Evolutionary conservation across 108 stramenopile genomes (phyloP).

Genomic region (Fistulifera pelliculosa): DNA sequence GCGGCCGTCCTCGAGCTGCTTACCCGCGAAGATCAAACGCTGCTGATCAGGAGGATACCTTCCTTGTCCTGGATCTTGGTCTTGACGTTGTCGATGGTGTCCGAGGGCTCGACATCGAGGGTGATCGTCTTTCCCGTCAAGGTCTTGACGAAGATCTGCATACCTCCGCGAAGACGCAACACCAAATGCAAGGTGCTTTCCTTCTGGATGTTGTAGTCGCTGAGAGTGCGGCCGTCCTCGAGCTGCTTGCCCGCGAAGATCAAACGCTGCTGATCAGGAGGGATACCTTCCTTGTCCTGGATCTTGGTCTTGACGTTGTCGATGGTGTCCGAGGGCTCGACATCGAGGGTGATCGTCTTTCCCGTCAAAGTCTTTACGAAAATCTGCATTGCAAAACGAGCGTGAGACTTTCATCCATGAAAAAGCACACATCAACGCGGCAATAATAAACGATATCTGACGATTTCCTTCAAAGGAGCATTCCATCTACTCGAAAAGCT

Average conservation of each 20-base stretch:
- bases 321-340: constrained; percentile 88
- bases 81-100: constrained; percentile 85
- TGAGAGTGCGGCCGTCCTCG: constrained; percentile 78
- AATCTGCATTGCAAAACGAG: constrained; percentile 19
- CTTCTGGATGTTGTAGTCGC: constrained; percentile 93
- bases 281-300: constrained; percentile 86
- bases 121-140: constrained; percentile 72
- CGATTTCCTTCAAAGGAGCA: too few species aligned
- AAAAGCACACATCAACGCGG: too few species aligned
- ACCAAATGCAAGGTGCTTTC: constrained; percentile 76
- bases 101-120: constrained; percentile 88
- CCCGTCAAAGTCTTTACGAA: constrained; percentile 92
- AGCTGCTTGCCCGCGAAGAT: constrained; percentile 88
- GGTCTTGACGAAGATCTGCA: constrained; percentile 89
- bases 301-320: constrained; percentile 84
- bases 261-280: constrained; percentile 77
- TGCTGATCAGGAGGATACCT: constrained; percentile 78
- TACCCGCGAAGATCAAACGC: constrained; percentile 70
- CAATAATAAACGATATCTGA: too few species aligned
- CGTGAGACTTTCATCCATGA: too few species aligned
- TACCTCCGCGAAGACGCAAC: constrained; percentile 63
- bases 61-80: constrained; percentile 83
- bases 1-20: constrained; percentile 75
- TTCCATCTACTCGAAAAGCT: too few species aligned
- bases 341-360: constrained; percentile 67